Percentiles rank a stretch among this genome's conserved stretches.
Conservation (phyloP, 768 basidiomycete species). For the Amanita brunnescens region DNA sequence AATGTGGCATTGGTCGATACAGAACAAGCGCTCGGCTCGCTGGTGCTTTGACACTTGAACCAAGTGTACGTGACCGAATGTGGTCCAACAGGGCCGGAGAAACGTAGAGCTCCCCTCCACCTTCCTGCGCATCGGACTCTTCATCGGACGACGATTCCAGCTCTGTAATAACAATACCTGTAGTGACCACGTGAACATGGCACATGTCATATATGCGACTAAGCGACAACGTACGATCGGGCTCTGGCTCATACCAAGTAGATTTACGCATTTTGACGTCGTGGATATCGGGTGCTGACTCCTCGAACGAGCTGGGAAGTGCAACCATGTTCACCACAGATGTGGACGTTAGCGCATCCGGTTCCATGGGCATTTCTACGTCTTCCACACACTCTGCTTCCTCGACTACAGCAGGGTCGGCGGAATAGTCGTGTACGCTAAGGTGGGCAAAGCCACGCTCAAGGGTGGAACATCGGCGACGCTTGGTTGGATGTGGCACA, state of each 20-base stretch:
- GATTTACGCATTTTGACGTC: slow-evolving; percentile 58
- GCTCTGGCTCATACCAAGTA: slow-evolving; percentile 65
- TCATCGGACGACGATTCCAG: slow-evolving; percentile 43
- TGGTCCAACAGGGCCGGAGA: slow-evolving; percentile 38
- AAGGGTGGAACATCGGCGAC: slow-evolving; percentile 37
- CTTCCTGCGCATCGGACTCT: slow-evolving; percentile 19
- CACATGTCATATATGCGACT: not conserved
- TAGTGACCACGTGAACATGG: slow-evolving; percentile 1
- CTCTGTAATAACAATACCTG: slow-evolving; percentile 60
- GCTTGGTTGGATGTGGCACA: slow-evolving; percentile 25
- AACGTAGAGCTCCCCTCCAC: slow-evolving; percentile 24
- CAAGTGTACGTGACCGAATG: slow-evolving; percentile 26
- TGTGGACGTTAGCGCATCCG: slow-evolving; percentile 7
- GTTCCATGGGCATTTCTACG: slow-evolving; percentile 9
- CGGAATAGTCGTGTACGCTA: slow-evolving; percentile 14
- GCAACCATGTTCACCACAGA: slow-evolving; percentile 1
- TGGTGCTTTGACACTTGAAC: slow-evolving; percentile 9
- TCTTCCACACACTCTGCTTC: slow-evolving; percentile 4
- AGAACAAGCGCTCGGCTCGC: slow-evolving; percentile 45
- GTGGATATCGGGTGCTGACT: slow-evolving; percentile 17
- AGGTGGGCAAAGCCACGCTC: slow-evolving; percentile 54
- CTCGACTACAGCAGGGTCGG: slow-evolving; percentile 1
- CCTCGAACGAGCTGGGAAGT: slow-evolving; percentile 32
- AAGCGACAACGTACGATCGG: slow-evolving; percentile 43
- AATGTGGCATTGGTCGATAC: slow-evolving; percentile 34